Evolutionary conservation across 164 flowering plant species (phyloP).

Genomic region (grape (Vitis vinifera)): ASM3070453v1 NC_081819.1:19611001-19611500

Average conservation of each 20-base stretch:
- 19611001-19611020: not conserved
- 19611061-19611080: not conserved
- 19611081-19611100: no score
- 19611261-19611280: not conserved
- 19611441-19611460: constrained; percentile 59
- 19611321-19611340: not conserved
- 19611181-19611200: not conserved
- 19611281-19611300: not conserved
- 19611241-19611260: no score
- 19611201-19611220: not conserved
- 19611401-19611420: constrained; percentile 21
- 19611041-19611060: not conserved
- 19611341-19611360: constrained; percentile 5
- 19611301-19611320: not conserved
- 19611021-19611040: no score
- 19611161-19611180: no score
- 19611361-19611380: constrained; percentile 26
- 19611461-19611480: not conserved
- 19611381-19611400: constrained; percentile 46
- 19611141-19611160: no score
- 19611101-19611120: no score
- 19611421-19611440: constrained; percentile 66
- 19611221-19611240: no score
- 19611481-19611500: no score
- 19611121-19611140: no score